Base-by-base conservation (phyloP, 164 flowering plant genomes). In the Dillenia turbinata region DNA sequence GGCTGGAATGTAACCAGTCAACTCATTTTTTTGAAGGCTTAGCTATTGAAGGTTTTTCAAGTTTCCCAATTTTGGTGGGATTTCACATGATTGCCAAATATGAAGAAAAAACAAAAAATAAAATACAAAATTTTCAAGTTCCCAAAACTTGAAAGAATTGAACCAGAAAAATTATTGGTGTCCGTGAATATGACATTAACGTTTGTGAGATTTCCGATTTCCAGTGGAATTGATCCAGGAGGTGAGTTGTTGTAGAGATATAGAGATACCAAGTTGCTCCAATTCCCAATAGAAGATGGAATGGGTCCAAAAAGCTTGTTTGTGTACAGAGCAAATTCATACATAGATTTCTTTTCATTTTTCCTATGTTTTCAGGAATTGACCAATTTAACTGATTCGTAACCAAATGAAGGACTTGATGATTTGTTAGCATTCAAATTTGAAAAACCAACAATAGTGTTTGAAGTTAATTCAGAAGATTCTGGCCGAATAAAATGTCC, bases 151-250 rank as follows among this genome's bases (percentile, higher is more conserved):
- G 61, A 46, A 44, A 62, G 71, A 15, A 65, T 26, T 1, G 61
- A 10, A 46, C 64, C 68, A 9, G 59, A 47, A 12, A 69, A 24
- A 16, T 53, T n/a, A 26, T 69, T 69, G 4, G 1, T 19, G 56
- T 49, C 51, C 44, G 54, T 40, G 26, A 44, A 61, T 12, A 67
- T 53, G 14, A 5, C 44, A 57, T 33, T 52, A 33, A 68, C 45
- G 24, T 24, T 62, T 9, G 56, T 8, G 16, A 68, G 50, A 16
- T 62, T 68, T 17, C 71, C 66, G 2, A 68, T 19, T 56, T 68
- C 71, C 26, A 43, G 55, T 26, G 65, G 65, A 49, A 67, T 67
- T 9, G 60, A 49, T 44, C 65, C 70, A 5, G 61, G 61, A 11
- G 60, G 61, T 1, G 48, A 54, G 14, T 67, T 67, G 4, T 33